phyloP scores from a whole-genome alignment of 78 protist genomes.

The Pigoraptor vietnamica region DNA sequence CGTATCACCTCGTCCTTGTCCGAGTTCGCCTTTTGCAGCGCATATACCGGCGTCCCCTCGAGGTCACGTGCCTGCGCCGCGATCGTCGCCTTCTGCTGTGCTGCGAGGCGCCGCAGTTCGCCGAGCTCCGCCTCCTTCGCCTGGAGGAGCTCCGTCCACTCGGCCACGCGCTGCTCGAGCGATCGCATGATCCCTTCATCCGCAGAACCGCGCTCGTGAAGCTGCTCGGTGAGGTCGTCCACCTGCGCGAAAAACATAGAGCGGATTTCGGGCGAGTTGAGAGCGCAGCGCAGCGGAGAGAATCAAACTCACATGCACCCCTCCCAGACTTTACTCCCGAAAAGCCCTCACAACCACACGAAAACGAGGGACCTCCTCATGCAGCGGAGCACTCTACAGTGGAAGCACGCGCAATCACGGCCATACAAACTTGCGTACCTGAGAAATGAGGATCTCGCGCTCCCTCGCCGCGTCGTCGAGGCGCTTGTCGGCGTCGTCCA shows the following conservation, averaged over 20 bases:
- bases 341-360: not conserved
- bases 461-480: not conserved
- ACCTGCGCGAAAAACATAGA: not conserved
- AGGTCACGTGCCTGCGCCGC: not conserved
- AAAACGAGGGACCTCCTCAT: no score
- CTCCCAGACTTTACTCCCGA: not conserved
- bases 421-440: not conserved
- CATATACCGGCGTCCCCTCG: not conserved
- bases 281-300: no score
- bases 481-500: not conserved
- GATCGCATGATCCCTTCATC: not conserved
- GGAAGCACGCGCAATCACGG: not conserved
- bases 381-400: not conserved
- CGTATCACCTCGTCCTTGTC: not conserved
- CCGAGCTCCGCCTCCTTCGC: not conserved
- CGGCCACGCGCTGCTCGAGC: not conserved
- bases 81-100: not conserved
- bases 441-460: not conserved
- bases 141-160: not conserved
- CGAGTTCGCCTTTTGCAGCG: not conserved
- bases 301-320: no score
- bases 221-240: not conserved
- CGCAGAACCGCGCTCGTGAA: not conserved
- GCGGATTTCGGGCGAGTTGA: not conserved
- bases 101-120: not conserved